A percentile compares a stretch with the other conserved stretches of the same genome.
Conservation (phyloP, 495 filamentous ascomycete species). For the Terfezia boudieri region DNA sequence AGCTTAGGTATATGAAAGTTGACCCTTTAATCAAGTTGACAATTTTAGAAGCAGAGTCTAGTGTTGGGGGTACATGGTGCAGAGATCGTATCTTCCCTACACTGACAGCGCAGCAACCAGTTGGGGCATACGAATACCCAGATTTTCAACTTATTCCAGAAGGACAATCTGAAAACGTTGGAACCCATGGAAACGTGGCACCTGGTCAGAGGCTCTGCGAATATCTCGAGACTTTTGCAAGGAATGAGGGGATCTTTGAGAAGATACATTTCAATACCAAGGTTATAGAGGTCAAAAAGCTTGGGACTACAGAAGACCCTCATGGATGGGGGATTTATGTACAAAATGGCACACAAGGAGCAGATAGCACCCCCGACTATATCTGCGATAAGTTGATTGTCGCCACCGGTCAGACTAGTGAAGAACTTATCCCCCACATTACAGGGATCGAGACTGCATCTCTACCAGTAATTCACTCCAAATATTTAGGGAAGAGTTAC, state of each 20-base stretch:
- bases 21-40: constrained; percentile 21
- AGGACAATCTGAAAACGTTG: constrained; percentile 6
- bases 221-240: constrained; percentile 9
- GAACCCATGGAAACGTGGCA: constrained; percentile 12
- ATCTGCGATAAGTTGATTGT: background rate
- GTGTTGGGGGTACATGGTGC: constrained; percentile 31
- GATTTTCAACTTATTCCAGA: constrained; percentile 8
- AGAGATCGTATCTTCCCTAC: constrained; percentile 27
- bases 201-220: background rate
- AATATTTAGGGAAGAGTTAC: background rate
- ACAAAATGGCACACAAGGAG: background rate
- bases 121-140: constrained; percentile 22
- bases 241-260: constrained; percentile 18
- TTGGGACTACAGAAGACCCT: constrained; percentile 11
- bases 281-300: constrained; percentile 12
- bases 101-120: constrained; percentile 22
- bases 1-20: constrained; percentile 19
- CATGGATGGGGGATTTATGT: constrained; percentile 9
- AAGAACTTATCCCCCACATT: background rate
- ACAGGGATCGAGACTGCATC: background rate
- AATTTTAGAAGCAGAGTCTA: constrained; percentile 25
- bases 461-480: background rate
- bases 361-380: background rate
- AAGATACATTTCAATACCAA: constrained; percentile 19
- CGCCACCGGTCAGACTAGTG: background rate